Base-by-base conservation (phyloP, 768 basidiomycete species). In the Agaricus subrufescens region DNA sequence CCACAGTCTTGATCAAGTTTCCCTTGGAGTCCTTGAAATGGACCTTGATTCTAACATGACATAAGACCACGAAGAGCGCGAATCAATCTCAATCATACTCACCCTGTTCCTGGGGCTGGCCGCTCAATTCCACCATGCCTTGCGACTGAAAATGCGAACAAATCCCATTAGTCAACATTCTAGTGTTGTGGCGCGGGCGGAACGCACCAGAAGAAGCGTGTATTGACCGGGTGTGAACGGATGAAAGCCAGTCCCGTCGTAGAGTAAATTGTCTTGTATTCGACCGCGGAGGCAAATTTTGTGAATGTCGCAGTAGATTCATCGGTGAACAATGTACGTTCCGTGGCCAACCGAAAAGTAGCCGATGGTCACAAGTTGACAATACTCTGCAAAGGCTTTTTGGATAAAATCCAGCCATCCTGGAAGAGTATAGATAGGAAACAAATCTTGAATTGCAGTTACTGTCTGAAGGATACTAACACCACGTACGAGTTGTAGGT, bases 21-120 rank as follows among this genome's bases (percentile, higher is more conserved):
- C 94, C 96, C 63, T 91, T 92, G 8, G 91, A 77, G 68, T 96
- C 93, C 60, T 89, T 86, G 77, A 96, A 99, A 66, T 90, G 85
- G 11, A 98, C 73, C 64, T 87, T 94, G 64, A 98, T 85, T 14
- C 95, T 98, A 63, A n/a, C 34, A 19, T 30, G 30, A 23, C 15
- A 19, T 44, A 31, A 38, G 40, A 3, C 19, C n/a, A n/a, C 11
- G 38, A 8, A 0, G 7, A 40, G 40, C 14, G 26, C 23, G 26
- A 40, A 42, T 1, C 30, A 27, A 42, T 15, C 42, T 40, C 14
- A 27, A 26, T 1, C 27, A 2, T 27, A 44, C 61, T 53, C 46
- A 62, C 61, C 61, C 61, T 34, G 61, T 62, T 19, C 61, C 61
- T 38, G 58, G 58, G 6, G 50, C 56, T 12, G 61, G 61, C n/a